These are phyloP conservation scores for Suillus bovinus DNA, from an alignment of 768 basidiomycete genomes.

Conservation along the genomic window DNA sequence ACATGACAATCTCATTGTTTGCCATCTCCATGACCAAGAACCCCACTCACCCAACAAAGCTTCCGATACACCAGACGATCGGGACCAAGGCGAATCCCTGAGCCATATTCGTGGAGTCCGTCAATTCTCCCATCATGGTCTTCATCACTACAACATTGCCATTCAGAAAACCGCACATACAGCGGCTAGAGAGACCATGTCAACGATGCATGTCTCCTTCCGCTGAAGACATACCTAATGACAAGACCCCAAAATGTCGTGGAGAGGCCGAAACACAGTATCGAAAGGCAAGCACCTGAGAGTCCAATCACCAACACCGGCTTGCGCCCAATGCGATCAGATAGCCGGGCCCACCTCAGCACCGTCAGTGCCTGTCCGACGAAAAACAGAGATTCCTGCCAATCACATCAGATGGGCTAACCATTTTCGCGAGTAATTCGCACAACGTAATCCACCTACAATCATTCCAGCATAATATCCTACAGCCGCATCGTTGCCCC, in stretches of 20 bases:
- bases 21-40: not conserved
- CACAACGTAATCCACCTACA: constrained; percentile 36
- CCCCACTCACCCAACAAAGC: constrained; percentile 36
- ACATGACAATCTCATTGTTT: constrained; percentile 31
- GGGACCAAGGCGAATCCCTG: constrained; percentile 35
- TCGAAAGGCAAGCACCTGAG: constrained; percentile 50
- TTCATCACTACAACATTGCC: constrained; percentile 62
- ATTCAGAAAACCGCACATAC: constrained; percentile 37
- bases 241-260: constrained; percentile 54
- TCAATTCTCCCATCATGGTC: constrained; percentile 65
- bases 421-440: not conserved
- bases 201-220: not conserved
- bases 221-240: constrained; percentile 43
- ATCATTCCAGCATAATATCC: constrained; percentile 72
- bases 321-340: constrained; percentile 62
- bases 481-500: constrained; percentile 61
- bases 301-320: constrained; percentile 58
- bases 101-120: constrained; percentile 38
- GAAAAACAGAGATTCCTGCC: constrained; percentile 64
- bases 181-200: constrained; percentile 25
- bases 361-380: constrained; percentile 55
- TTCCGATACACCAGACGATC: constrained; percentile 28
- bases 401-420: not conserved
- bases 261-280: constrained; percentile 62
- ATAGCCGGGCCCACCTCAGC: constrained; percentile 63